Evolutionary conservation across 306 rosid species (phyloP).

Genomic region (Cucumis melo): DNA sequence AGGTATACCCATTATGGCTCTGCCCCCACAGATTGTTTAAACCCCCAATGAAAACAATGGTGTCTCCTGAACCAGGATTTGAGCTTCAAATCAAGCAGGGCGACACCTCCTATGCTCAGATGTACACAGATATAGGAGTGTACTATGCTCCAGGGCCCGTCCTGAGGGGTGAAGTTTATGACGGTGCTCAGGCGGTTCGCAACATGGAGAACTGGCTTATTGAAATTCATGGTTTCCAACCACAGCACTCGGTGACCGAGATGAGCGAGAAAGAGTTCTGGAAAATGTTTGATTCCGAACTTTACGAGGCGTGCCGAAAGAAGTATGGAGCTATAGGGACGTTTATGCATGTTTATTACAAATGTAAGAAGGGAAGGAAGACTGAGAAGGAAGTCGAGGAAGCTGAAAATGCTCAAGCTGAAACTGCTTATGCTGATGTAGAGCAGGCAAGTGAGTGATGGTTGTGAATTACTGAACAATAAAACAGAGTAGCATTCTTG

Average conservation of each 20-base stretch:
- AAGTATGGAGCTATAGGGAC: constrained; percentile 89
- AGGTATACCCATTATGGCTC: constrained; percentile 95
- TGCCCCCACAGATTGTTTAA: constrained; percentile 83
- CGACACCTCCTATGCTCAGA: constrained; percentile 73
- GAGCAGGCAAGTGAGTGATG: constrained; percentile 41
- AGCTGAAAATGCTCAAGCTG: constrained; percentile 83
- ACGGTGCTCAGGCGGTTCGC: constrained; percentile 74
- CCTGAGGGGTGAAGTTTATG: constrained; percentile 82
- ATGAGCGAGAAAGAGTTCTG: constrained; percentile 75
- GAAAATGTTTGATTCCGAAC: constrained; percentile 85
- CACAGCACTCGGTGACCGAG: constrained; percentile 92
- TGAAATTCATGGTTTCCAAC: constrained; percentile 84
- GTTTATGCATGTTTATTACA: constrained; percentile 93
- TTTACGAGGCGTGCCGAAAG: constrained; percentile 60
- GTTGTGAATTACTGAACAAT: not conserved
- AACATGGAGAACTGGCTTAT: constrained; percentile 73
- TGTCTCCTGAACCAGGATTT: constrained; percentile 82
- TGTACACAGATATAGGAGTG: constrained; percentile 90
- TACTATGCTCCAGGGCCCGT: constrained; percentile 95
- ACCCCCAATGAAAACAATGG: constrained; percentile 61
- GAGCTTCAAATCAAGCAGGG: constrained; percentile 84
- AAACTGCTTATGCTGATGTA: constrained; percentile 66
- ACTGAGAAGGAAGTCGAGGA: constrained; percentile 96
- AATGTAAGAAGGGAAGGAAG: constrained; percentile 94
- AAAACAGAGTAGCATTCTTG: constrained; percentile 11